Evolutionary conservation across 805 yeast species (phyloP).

Genomic region (Kazachstania bromeliacearum): DNA sequence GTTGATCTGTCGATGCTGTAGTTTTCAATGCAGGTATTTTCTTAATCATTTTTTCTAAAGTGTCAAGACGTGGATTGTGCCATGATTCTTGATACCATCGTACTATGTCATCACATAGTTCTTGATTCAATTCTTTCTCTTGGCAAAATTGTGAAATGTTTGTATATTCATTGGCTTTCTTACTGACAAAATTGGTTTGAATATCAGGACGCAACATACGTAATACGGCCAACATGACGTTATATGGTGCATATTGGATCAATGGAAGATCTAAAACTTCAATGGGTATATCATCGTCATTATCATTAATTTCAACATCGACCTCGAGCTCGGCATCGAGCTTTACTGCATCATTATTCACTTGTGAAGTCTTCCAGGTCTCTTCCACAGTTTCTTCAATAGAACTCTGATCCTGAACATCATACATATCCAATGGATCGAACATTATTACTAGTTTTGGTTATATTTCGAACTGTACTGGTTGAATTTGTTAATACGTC

Average conservation of each 20-base stretch:
- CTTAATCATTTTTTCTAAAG: conserved; percentile 25
- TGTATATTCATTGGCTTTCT: neutral
- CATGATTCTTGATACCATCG: conserved; percentile 38
- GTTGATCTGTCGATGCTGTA: conserved; percentile 42
- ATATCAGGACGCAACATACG: conserved; percentile 40
- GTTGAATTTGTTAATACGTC: no score
- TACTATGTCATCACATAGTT: conserved; percentile 24
- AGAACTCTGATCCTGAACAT: conserved; percentile 9
- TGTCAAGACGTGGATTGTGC: conserved; percentile 20
- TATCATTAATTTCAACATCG: neutral
- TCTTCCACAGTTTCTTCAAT: neutral
- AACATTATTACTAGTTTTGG: no score
- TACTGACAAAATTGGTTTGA: conserved; percentile 40
- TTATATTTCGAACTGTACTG: no score
- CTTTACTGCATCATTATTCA: neutral
- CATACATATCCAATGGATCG: conserved; percentile 32
- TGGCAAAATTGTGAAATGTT: conserved; percentile 21
- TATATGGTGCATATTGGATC: conserved; percentile 37
- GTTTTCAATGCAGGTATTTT: conserved; percentile 30
- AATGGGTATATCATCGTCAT: conserved; percentile 26
- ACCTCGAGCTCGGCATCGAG: neutral
- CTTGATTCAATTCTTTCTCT: conserved; percentile 28
- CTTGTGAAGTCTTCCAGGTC: neutral
- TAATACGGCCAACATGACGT: conserved; percentile 37
- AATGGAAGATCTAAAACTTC: conserved; percentile 55